Evolutionary conservation across 2,329 filamentous ascomycete species (phyloP).

Genomic region (Clonostachys sp.): DNA sequence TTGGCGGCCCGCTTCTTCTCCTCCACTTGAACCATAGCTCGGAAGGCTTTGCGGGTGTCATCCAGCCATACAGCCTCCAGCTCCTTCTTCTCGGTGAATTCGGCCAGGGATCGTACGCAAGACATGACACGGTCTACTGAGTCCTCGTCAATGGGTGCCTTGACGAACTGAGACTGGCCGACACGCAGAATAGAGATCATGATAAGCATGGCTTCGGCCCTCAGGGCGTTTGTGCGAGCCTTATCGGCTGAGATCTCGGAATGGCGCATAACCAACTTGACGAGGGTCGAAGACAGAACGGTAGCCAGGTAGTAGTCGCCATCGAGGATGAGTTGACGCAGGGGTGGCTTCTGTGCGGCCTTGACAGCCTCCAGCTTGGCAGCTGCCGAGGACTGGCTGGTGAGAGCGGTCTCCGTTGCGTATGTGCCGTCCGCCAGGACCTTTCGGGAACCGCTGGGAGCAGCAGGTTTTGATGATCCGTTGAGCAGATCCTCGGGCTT

Average conservation of each 20-base stretch:
- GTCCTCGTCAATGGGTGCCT: conserved; percentile 95
- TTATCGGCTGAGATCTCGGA: conserved; percentile 84
- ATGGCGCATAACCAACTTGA: conserved; percentile 97
- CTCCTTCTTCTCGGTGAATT: conserved; percentile 85
- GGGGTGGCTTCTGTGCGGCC: conserved; percentile 90
- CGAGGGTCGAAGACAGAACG: conserved; percentile 91
- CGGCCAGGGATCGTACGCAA: conserved; percentile 85
- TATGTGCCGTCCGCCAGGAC: conserved; percentile 96
- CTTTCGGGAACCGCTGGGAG: conserved; percentile 80
- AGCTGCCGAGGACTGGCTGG: conserved; percentile 83
- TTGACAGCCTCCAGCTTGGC: conserved; percentile 95
- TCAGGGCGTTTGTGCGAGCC: conserved; percentile 86
- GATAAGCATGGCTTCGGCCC: conserved; percentile 97
- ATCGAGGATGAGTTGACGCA: conserved; percentile 91
- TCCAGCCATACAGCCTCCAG: conserved; percentile 90
- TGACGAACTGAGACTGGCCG: conserved; percentile 97
- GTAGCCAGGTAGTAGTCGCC: conserved; percentile 96
- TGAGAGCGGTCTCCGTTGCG: conserved; percentile 92
- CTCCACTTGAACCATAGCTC: conserved; percentile 93
- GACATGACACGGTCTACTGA: conserved; percentile 99
- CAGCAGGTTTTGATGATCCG: conserved; percentile 69
- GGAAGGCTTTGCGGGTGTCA: conserved; percentile 92
- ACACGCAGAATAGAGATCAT: conserved; percentile 99
- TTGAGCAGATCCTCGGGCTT: conserved; percentile 67
- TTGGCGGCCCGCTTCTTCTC: conserved; percentile 97